These are phyloP conservation scores for Rosa chinensis DNA, from an alignment of 306 rosid genomes.

Conservation along the genomic window DNA sequence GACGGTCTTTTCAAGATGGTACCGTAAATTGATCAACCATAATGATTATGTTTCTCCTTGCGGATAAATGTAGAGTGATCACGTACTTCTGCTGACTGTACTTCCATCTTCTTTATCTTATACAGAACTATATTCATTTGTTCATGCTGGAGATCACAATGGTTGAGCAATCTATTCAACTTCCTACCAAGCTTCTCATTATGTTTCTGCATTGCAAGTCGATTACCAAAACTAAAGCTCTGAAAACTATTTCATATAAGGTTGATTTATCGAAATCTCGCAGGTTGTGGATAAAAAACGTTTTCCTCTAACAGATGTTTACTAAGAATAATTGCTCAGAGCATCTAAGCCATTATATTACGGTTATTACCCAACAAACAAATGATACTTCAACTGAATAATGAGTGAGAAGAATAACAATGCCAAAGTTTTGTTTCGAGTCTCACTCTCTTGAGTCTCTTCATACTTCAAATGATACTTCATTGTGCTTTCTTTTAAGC, in stretches of 20 bases:
- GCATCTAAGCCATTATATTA: background rate
- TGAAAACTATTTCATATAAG: too few relatives aligned
- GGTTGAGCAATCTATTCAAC: background rate
- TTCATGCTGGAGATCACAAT: background rate
- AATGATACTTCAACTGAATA: background rate
- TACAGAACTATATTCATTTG: slow-evolving; percentile 31
- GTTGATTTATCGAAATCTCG: background rate
- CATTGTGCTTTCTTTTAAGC: background rate
- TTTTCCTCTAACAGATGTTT: background rate
- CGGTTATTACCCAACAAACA: background rate
- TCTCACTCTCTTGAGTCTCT: background rate
- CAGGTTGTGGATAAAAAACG: background rate
- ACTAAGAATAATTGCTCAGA: background rate
- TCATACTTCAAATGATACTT: background rate
- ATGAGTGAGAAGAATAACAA: background rate
- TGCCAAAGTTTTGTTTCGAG: background rate
- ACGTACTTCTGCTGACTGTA: slow-evolving; percentile 41
- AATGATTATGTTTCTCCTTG: background rate
- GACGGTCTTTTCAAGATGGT: background rate
- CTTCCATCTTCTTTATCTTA: slow-evolving; percentile 53
- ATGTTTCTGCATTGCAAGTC: background rate
- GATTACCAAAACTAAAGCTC: background rate
- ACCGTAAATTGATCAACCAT: slow-evolving; percentile 37
- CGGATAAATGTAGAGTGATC: background rate
- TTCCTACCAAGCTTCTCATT: slow-evolving; percentile 42